Evolutionary conservation across 108 stramenopile genomes (phyloP).

Genomic region (Nitzschia inconspicua): DNA sequence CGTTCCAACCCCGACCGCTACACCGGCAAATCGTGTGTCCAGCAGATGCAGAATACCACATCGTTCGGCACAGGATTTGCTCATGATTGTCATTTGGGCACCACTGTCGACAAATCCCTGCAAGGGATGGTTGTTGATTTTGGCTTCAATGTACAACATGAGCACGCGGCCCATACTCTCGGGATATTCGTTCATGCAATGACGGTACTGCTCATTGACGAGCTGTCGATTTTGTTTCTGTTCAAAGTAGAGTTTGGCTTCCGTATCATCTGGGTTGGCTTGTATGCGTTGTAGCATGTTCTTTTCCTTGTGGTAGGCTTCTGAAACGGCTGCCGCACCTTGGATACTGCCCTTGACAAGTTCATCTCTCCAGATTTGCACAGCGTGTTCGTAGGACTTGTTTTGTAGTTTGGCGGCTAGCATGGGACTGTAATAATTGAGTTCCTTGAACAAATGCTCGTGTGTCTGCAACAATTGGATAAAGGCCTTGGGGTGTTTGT

Average conservation of each 20-base stretch:
- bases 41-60: conserved; percentile 80
- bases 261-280: conserved; percentile 75
- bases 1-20: conserved; percentile 91
- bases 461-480: conserved; percentile 56
- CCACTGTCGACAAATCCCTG: conserved; percentile 96
- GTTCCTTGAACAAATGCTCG: conserved; percentile 73
- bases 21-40: conserved; percentile 85
- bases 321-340: conserved; percentile 34
- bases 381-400: conserved; percentile 33
- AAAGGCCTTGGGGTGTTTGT: conserved; percentile 71
- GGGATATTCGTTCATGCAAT: conserved; percentile 94
- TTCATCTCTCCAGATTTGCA: conserved; percentile 63
- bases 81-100: conserved; percentile 94
- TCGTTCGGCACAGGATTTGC: conserved; percentile 61
- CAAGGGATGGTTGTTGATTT: conserved; percentile 74
- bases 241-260: conserved; percentile 80
- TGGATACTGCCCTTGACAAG: conserved; percentile 63
- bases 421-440: conserved; percentile 73
- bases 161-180: conserved; percentile 90
- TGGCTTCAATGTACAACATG: conserved; percentile 94
- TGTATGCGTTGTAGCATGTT: conserved; percentile 44
- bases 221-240: conserved; percentile 54
- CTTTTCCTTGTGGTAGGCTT: conserved; percentile 41
- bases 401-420: conserved; percentile 43
- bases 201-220: conserved; percentile 69